Evolutionary conservation across 2,329 filamentous ascomycete genomes (phyloP).

Genomic region (Lachnellula cervina): DNA sequence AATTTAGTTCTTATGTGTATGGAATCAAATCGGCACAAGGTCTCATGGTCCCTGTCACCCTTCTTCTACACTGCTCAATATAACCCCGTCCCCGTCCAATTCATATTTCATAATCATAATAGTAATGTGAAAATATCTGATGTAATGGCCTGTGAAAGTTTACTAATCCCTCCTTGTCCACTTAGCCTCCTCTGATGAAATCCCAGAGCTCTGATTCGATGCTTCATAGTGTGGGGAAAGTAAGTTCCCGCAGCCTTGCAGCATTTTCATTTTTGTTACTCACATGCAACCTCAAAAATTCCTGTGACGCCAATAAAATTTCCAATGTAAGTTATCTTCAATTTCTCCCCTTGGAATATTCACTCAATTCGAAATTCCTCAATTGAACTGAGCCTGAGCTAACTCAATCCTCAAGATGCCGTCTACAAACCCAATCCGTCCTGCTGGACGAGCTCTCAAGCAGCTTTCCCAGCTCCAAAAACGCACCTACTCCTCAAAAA

Average conservation of each 20-base stretch:
- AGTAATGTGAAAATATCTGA: too few species aligned
- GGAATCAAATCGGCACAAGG: too few species aligned
- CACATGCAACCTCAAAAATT: conserved; percentile 7
- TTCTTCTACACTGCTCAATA: too few species aligned
- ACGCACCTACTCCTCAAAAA: conserved; percentile 20
- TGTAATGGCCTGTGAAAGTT: too few species aligned
- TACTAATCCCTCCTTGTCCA: neutral
- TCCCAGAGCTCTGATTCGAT: neutral
- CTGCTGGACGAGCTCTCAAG: conserved; percentile 22
- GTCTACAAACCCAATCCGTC: conserved; percentile 18
- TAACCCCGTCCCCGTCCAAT: too few species aligned
- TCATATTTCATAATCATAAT: too few species aligned
- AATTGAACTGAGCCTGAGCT: conserved; percentile 14
- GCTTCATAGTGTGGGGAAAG: conserved; percentile 5
- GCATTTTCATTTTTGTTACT: conserved; percentile 1
- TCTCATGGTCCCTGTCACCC: too few species aligned
- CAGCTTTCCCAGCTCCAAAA: conserved; percentile 9
- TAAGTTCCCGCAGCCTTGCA: conserved; percentile 5
- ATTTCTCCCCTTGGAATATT: neutral
- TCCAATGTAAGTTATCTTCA: neutral
- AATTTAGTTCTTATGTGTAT: neutral
- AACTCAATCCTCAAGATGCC: conserved; percentile 19
- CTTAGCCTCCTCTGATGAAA: neutral
- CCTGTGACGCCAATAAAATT: neutral
- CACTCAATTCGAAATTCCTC: neutral